Base-by-base conservation (phyloP, 495 filamentous ascomycete genomes). In the Chaetomium cochliodes region DNA sequence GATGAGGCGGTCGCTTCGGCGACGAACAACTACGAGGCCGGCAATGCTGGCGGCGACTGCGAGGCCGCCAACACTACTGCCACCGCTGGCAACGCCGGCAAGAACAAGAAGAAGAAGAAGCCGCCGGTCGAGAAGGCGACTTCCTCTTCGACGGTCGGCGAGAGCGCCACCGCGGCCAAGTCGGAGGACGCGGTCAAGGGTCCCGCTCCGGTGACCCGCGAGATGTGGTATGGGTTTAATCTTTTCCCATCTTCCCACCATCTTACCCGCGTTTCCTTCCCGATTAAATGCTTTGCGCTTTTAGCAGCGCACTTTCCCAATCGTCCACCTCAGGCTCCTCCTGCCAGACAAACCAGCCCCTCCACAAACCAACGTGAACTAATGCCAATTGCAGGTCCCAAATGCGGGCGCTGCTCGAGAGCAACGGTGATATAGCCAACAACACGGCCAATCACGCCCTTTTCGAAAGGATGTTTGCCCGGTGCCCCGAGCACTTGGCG, bases 41-140 rank as follows among this genome's bases (percentile, higher is more conserved):
- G 33, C 37, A n/a, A 5, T 13, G 5, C 15, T 16, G 39, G 7
- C 16, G 55, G 16, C 55, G 20, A 8, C 33, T 8, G 33, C 33
- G 33, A 37, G 33, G 33, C 11, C 33, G 41, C 13, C 57, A 42
- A 49, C 23, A 60, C 16, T 4, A 47, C 25, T 42, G 28, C 42
- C 7, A 22, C 25, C 57, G 20, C 33, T 5, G 33, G 12, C 15
- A 6, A 16, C 33, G 33, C 33, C 54, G 54, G n/a, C 54, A 23
- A 41, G 11, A 41, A 42, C 4, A 42, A 57, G 2, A 42, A 55
- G 16, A 37, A 55, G 13, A 42, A 39, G 30, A 22, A 39, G 53
- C 23, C 39, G 53, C 20, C 33, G 54, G 54, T n/a, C 54, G 13
- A 57, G 20, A 25, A 42, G 54, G 11, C 54, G 33, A 16, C 54